phyloP scores from a whole-genome alignment of 2,329 filamentous ascomycete species.

The Hymenotorrendiella dingleyae region DNA sequence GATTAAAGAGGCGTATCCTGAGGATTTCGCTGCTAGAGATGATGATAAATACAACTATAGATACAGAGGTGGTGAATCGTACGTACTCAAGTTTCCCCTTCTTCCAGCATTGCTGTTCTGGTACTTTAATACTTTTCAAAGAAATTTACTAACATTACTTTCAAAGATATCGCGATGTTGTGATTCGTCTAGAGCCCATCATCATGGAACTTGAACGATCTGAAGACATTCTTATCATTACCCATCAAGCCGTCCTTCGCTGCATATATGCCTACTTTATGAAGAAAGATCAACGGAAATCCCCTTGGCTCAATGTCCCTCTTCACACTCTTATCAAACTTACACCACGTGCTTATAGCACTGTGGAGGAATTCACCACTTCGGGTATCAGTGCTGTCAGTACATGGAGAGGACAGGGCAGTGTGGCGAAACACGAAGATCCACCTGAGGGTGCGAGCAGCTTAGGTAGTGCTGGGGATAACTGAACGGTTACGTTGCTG shows the following conservation, averaged over 20 bases:
- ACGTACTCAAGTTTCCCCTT: constrained; percentile 10
- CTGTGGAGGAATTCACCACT: constrained; percentile 79
- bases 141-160: constrained; percentile 5
- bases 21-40: constrained; percentile 92
- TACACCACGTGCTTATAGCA: constrained; percentile 89
- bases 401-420: constrained; percentile 93
- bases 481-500: no score
- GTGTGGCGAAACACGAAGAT: constrained; percentile 76
- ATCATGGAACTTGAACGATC: constrained; percentile 98
- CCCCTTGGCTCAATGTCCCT: constrained; percentile 98
- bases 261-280: constrained; percentile 99
- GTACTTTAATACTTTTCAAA: no score
- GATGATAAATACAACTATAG: constrained; percentile 99
- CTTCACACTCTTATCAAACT: constrained; percentile 95
- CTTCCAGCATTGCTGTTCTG: background rate
- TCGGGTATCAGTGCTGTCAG: constrained; percentile 93
- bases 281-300: constrained; percentile 88
- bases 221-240: constrained; percentile 96
- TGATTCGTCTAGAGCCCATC: constrained; percentile 95
- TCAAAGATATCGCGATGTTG: constrained; percentile 73
- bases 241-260: constrained; percentile 90
- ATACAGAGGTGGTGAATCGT: constrained; percentile 90
- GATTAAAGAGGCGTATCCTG: constrained; percentile 84
- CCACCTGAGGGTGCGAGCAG: constrained; percentile 18
- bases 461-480: constrained; percentile 11